Base-by-base conservation (phyloP, 1,284 basidiomycete species). In the Rugosomyces carneus region DNA sequence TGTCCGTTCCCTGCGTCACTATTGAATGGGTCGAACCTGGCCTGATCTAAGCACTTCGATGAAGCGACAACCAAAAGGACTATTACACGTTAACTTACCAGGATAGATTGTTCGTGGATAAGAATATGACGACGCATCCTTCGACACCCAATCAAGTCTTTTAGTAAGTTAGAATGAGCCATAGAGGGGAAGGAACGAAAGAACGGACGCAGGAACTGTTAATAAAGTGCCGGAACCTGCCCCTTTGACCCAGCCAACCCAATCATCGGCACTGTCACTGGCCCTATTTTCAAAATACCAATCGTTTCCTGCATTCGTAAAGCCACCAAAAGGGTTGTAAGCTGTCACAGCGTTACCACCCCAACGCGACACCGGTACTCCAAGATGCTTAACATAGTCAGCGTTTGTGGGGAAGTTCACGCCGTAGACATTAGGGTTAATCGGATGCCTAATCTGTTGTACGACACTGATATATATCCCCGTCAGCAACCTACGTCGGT, bases 251-350 rank as follows among this genome's bases (percentile, higher is more conserved):
- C 71, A 73, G 5, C 60, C 70, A 39, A 73, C 45, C 73, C 73
- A 76, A 29, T 61, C 67, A 50, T 76, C 72, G 8, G 70, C 71
- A 47, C 59, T 60, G 42, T 66, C 62, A 38, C 59, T 60, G 13
- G 53, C 63, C 13, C 74, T 64, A 52, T 76, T 76, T 58, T 76
- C 73, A 40, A 76, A 76, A 57, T 67, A 76, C 73, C 73, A 76
- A 48, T 76, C 73, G 32, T 61, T 67, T 39, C 73, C 74, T 2
- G 74, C 74, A 44, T 76, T 76, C 2, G 73, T 76, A 52, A 74
- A 75, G 24, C 63, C 65, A 24, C 72, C 73, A 42, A 64, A 61
- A 2, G 72, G 72, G 51, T 76, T 76, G 56, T 76, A 76, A 1
- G 74, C 68, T 3, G 73, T 76, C 7, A 73, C 73, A 18, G 74